Percentiles rank a stretch among this genome's conserved stretches.
Conservation (phyloP, 192 early-diverging fungal species). For the Coemansia sp. region DNA sequence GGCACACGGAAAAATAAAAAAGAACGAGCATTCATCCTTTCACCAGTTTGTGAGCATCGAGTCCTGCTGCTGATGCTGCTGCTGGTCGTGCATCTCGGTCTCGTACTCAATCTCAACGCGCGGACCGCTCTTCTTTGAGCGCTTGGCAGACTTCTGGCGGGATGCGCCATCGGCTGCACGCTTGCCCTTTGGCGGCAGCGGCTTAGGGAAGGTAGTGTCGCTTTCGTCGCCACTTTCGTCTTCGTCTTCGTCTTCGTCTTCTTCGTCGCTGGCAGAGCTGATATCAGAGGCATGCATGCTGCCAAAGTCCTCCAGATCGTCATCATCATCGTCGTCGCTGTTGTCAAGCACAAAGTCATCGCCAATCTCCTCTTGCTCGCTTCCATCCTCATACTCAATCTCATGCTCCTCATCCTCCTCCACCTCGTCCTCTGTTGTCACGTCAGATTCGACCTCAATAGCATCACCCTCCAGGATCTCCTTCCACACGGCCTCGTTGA, state of each 20-base stretch:
- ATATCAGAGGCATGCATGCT: constrained; percentile 54
- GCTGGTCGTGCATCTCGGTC: constrained; percentile 26
- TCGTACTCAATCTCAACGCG: constrained; percentile 65
- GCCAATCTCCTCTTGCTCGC: constrained; percentile 54
- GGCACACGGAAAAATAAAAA: neutral
- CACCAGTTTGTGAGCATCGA: constrained; percentile 48
- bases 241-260: constrained; percentile 57
- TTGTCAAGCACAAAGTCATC: constrained; percentile 58
- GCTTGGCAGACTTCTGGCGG: constrained; percentile 41
- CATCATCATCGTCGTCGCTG: constrained; percentile 32
- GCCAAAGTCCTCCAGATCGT: constrained; percentile 51
- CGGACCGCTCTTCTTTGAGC: constrained; percentile 49
- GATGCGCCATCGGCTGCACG: constrained; percentile 29
- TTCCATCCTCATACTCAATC: constrained; percentile 26
- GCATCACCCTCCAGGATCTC: constrained; percentile 81
- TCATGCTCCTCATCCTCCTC: constrained; percentile 41
- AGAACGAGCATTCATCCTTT: neutral
- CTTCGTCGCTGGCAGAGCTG: constrained; percentile 64
- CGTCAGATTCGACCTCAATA: constrained; percentile 66
- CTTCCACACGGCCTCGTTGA: constrained; percentile 85
- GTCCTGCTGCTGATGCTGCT: constrained; percentile 12
- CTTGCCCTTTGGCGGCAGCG: constrained; percentile 47
- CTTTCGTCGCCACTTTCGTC: constrained; percentile 58
- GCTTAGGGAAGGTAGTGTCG: constrained; percentile 22
- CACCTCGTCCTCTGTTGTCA: constrained; percentile 68